Evolutionary conservation across 352 stramenopile species (phyloP), one percentile per base, ranked within the genome.

Genomic region (Thraustotheca clavata): DNA sequence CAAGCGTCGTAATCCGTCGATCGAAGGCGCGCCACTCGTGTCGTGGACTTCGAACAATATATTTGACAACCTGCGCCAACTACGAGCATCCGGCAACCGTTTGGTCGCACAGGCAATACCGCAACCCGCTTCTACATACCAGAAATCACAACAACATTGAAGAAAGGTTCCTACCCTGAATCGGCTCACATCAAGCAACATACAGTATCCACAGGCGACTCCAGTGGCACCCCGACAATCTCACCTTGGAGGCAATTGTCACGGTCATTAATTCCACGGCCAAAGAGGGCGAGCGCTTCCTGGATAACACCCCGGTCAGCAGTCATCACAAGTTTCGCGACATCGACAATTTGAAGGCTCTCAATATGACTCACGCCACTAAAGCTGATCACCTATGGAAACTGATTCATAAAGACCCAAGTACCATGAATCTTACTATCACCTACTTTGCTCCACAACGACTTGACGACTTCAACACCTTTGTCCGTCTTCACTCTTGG

Each of bases 31-130:
- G n/a, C n/a, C n/a, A n/a, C n/a, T n/a, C n/a, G n/a, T n/a, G n/a
- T n/a, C n/a, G n/a, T n/a, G 47, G 47, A 54, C 47, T 20, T 54
- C 14, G 47, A 54, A 43, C 47, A 54, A 54, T 22, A 43, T 54
- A 22, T 54, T 54, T 29, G 47, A 54, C 0, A 1, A 31, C 47
- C 47, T 54, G 18, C 16, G 40, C 1, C 47, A 54, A 20, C 27
- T 20, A 1, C 14, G 18, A 29, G 22, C 12, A 54, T 43, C 12
- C n/a, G 16, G 47, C 47, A 54, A 18, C 18, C 20, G 22, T 14
- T 20, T 54, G 20, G 40, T 43, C n/a, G 16, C 12, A 20, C 18
- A 43, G 18, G 40, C n/a, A 22, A 14, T 1, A 54, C 18, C 14
- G 22, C 47, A 22, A 54, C 20, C 16, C 27, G 12, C 27, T 18